Percentiles rank a stretch among this genome's conserved stretches.
Conservation (phyloP, 495 filamentous ascomycete species). For the Recurvomyces mirabilis region DNA sequence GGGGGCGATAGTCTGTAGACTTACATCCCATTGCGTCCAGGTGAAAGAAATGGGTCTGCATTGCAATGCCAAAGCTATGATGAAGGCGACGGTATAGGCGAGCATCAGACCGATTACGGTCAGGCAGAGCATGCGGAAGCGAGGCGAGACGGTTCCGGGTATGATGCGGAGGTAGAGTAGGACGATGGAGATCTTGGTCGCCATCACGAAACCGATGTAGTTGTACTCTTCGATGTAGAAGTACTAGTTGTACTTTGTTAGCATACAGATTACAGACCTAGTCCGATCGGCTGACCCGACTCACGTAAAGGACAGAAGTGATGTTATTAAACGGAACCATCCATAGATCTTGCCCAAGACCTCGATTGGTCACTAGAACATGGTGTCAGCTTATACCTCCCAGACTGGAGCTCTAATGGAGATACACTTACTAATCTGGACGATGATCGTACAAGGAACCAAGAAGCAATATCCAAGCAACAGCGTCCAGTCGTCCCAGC, state of each 20-base stretch:
- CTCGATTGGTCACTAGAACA: neutral
- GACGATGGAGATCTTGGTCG: constrained; percentile 38
- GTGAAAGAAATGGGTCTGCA: constrained; percentile 32
- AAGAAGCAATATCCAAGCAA: neutral
- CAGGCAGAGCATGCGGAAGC: constrained; percentile 36
- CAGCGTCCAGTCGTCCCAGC: constrained; percentile 11
- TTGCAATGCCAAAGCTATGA: constrained; percentile 32
- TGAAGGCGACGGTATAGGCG: constrained; percentile 32
- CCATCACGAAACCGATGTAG: constrained; percentile 3
- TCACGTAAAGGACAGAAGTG: neutral
- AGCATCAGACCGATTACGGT: constrained; percentile 28
- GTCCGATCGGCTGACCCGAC: too few relatives aligned
- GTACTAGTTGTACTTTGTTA: neutral
- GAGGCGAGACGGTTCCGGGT: constrained; percentile 38
- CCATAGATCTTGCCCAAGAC: neutral
- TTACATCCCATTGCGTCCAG: constrained; percentile 23
- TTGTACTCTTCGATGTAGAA: constrained; percentile 6
- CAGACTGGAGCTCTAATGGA: neutral
- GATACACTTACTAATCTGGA: constrained; percentile 5
- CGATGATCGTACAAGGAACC: neutral
- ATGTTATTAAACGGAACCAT: neutral
- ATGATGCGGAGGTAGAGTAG: constrained; percentile 44
- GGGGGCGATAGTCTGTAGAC: neutral
- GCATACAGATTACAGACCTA: neutral
- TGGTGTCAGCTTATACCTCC: neutral